These are phyloP conservation scores for Saturnispora galanensis DNA, from an alignment of 805 yeast species.

Conservation along the genomic window DNA sequence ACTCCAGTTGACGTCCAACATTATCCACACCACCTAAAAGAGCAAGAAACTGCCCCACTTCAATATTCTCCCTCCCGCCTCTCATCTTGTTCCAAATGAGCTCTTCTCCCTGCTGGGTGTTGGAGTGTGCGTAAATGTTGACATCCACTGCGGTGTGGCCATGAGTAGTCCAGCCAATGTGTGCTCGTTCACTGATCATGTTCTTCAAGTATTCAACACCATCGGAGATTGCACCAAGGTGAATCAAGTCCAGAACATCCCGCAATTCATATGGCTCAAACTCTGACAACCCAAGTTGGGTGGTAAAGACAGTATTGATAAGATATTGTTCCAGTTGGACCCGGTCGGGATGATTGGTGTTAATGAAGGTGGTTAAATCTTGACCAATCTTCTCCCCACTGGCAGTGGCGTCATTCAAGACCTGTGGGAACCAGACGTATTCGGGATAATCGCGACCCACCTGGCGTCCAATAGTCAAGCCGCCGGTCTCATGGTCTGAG, in stretches of 20 bases:
- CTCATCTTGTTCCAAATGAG: constrained; percentile 38
- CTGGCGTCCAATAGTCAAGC: constrained; percentile 81
- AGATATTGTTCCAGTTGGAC: constrained; percentile 35
- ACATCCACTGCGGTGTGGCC: constrained; percentile 97
- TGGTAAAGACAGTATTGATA: constrained; percentile 41
- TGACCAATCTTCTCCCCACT: constrained; percentile 59
- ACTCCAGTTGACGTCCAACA: constrained; percentile 1
- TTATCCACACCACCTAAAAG: constrained; percentile 2
- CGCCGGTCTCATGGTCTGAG: constrained; percentile 96
- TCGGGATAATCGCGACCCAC: constrained; percentile 63
- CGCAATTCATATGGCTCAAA: constrained; percentile 45
- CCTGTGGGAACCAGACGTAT: constrained; percentile 80
- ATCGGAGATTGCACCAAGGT: constrained; percentile 19
- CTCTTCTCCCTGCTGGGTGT: constrained; percentile 35
- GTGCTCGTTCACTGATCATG: constrained; percentile 72
- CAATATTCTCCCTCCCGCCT: constrained; percentile 84
- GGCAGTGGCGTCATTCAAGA: constrained; percentile 55
- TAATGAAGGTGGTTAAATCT: constrained; percentile 7
- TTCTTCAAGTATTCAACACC: constrained; percentile 43
- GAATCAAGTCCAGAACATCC: constrained; percentile 28
- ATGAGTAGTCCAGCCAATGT: constrained; percentile 93
- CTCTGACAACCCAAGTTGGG: constrained; percentile 59
- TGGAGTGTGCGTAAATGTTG: constrained; percentile 75
- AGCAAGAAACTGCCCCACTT: constrained; percentile 69
- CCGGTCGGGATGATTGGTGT: constrained; percentile 1